Base-by-base conservation (phyloP, 768 basidiomycete species). In the Trametes cingulata region DNA sequence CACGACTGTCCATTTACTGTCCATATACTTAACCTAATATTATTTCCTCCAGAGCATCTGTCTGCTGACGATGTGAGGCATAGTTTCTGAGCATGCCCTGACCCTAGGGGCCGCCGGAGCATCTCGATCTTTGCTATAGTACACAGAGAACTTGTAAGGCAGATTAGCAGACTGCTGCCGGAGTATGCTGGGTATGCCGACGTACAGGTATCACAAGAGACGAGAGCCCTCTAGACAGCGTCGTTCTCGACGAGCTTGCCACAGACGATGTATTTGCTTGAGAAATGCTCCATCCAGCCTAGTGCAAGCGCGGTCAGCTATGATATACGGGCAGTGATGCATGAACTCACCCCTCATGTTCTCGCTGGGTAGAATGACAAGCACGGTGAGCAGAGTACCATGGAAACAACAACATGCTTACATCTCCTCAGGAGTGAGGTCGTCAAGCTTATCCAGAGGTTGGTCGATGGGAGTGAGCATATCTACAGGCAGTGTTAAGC, bases 241-340 rank as follows among this genome's bases (percentile, higher is more conserved):
- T 85, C 84, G 68, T 91, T 92, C 75, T 95, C 90, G 52, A 95
- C 90, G 24, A 98, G 81, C 68, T 85, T 88, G 42, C 95, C 95
- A 68, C 93, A 94, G 49, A 93, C 74, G 69, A 93, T 92, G 71
- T 97, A 96, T 72, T 96, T 97, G 81, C 85, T 87, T 40, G 86
- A 82, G 75, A 98, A 97, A 72, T 96, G 95, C 22, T 94, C 91
- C 61, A 93, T 88, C 95, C 95, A 98, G 22, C 92, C 90, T 91
- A 67, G 48, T 24, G 49, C 33, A 25, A 17, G 49, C 7, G 52
- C 0, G 55, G 55, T 55, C 39, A 52, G 65, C 50, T 48, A 36
- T 9, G 36, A 29, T 25, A 20, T 8, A 22, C 19, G 19, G 19
- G 33, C 15, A 36, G 13, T 46, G 27, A 7, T 19, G 12, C 60